Evolutionary conservation across 441 rosid species (phyloP), one percentile per base, ranked within the genome.

Genomic region (Bocquillonia castaneifolia): DNA sequence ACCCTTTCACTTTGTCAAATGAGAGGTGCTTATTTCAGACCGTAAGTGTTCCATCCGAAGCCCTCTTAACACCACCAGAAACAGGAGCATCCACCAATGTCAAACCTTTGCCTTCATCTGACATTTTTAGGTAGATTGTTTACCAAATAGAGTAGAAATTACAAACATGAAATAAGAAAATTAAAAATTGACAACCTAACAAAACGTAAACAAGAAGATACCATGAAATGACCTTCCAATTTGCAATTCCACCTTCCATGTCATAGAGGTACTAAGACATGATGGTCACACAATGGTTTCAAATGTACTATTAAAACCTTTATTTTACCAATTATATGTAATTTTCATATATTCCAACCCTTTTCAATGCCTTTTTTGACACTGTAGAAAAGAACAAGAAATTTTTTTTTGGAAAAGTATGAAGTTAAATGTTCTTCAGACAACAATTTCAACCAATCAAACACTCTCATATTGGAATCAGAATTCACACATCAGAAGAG

Each of bases 71-170:
- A 75, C 99, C 99, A 70, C 99, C 99, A 69, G 97, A 94, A 79
- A 94, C 99, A 74, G 99, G 99, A 77, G 99, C 94, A 79, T 94
- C 97, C 78, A 91, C 96, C 83, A 94, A 78, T 82, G 86, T 92
- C 81, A 91, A 78, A 80, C 82, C 79, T 73, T 85, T 90, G 68
- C 87, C 91, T 68, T 83, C 93, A 82, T 68, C 94, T 89, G 63
- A 77, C 59, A 84, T 76, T 60, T 67, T 59, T 23, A 67, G 40
- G 67, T 37, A 53, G 68, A 69, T 64, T 32, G 62, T 15, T 57
- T 67, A 45, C 31, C 18, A 23, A 59, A 50, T 55, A 40, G 10
- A 59, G 3, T 26, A 55, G 54, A 58, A 18, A 44, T 15, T 37
- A 50, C 32, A 61, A 50, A 63, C 52, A 57, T 32, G 26, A 65